phyloP scores from a whole-genome alignment of 2,329 filamentous ascomycete genomes.

The Paraphaeosphaeria minitans region DNA sequence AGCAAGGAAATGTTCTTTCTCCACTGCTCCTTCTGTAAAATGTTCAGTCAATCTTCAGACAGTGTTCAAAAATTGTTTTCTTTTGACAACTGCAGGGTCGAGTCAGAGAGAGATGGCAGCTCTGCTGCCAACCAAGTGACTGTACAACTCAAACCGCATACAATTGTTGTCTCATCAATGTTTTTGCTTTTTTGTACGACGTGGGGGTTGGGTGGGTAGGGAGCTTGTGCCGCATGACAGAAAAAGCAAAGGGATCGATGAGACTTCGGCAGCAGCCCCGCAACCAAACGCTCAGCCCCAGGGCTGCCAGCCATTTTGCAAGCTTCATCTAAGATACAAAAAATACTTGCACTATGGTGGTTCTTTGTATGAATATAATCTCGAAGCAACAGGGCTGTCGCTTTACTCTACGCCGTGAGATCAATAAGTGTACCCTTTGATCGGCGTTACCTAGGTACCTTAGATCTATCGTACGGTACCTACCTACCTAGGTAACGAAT shows the following conservation, averaged over 20 bases:
- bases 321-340: constrained; percentile 17
- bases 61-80: not conserved
- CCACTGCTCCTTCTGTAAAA: constrained; percentile 6
- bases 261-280: constrained; percentile 23
- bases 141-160: not conserved
- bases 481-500: too few relatives aligned
- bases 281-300: constrained; percentile 21
- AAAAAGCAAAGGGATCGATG: constrained; percentile 11
- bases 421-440: not conserved
- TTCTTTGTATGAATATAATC: not conserved
- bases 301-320: constrained; percentile 27
- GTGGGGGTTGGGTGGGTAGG: not conserved
- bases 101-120: constrained; percentile 1
- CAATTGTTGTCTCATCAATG: constrained; percentile 8
- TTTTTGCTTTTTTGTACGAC: constrained; percentile 7
- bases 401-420: not conserved
- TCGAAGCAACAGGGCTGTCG: not conserved
- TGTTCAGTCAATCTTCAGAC: not conserved
- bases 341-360: constrained; percentile 6
- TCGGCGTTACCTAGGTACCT: not conserved
- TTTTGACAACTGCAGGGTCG: constrained; percentile 14
- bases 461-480: too few relatives aligned
- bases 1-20: constrained; percentile 19
- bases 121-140: not conserved
- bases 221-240: constrained; percentile 1